Conservation (phyloP, 768 basidiomycete genomes). For the Tylopilus vinaceipallidus region DNA sequence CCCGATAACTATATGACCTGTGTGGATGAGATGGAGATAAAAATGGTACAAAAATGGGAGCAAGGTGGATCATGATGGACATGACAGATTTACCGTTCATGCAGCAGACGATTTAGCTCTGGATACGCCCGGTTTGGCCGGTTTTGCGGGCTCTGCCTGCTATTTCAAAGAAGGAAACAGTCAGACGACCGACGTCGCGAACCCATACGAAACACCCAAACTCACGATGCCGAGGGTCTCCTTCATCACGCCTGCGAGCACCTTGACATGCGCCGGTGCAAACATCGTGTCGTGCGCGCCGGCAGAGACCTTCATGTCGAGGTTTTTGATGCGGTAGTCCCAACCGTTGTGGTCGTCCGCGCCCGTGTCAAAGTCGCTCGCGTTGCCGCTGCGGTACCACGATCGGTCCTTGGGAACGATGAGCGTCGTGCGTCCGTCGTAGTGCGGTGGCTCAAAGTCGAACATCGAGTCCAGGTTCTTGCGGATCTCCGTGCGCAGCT, state of each 20-base stretch:
- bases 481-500: conserved; percentile 30
- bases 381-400: conserved; percentile 31
- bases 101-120: too few relatives aligned
- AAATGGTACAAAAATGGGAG: too few relatives aligned
- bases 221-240: conserved; percentile 16
- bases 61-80: too few relatives aligned
- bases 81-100: too few relatives aligned
- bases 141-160: too few relatives aligned
- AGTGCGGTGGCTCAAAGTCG: conserved; percentile 29
- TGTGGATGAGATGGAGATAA: too few relatives aligned
- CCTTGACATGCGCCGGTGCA: conserved; percentile 32
- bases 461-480: conserved; percentile 35
- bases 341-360: conserved; percentile 32
- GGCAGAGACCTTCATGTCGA: conserved; percentile 28
- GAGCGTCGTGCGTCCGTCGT: conserved; percentile 23
- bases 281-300: conserved; percentile 34
- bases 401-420: conserved; percentile 32
- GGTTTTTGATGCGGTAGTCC: conserved; percentile 26
- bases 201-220: too few relatives aligned
- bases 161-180: too few relatives aligned
- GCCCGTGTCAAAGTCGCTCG: conserved; percentile 31
- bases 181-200: too few relatives aligned
- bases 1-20: too few relatives aligned
- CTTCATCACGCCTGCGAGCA: conserved; percentile 27
- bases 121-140: too few relatives aligned